Evolutionary conservation across 192 early-diverging fungal genomes (phyloP).

Genomic region (Neocallimastix lanati): DNA sequence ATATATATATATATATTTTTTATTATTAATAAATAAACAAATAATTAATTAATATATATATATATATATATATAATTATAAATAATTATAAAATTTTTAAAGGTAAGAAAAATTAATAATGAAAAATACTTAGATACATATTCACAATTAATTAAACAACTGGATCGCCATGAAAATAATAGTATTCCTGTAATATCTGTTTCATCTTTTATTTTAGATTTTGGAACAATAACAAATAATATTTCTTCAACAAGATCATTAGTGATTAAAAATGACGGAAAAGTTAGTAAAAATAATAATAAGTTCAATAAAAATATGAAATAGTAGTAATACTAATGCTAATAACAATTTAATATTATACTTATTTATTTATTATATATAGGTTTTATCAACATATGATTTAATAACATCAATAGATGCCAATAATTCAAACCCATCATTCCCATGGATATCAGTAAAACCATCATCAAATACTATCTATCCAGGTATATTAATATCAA

Average conservation of each 20-base stretch:
- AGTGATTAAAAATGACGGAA: neutral
- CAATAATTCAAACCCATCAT: neutral
- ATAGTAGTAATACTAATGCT: no score
- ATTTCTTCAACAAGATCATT: neutral
- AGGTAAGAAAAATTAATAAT: neutral
- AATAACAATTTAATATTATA: no score
- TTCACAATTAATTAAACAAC: neutral
- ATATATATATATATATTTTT: no score
- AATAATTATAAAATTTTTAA: no score
- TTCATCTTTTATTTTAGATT: neutral
- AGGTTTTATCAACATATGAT: neutral
- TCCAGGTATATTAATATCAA: no score
- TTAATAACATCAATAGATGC: neutral
- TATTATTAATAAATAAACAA: no score
- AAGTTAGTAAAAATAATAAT: neutral
- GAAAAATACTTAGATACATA: neutral
- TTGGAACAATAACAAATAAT: neutral
- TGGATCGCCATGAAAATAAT: neutral
- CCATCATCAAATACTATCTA: neutral
- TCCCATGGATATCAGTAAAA: neutral
- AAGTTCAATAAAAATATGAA: no score
- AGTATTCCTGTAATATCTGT: neutral
- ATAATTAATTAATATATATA: no score
- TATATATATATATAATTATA: no score
- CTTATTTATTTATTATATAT: no score